phyloP scores from a whole-genome alignment of 2,329 filamentous ascomycete genomes.

The Microdochium bolleyi region DNA sequence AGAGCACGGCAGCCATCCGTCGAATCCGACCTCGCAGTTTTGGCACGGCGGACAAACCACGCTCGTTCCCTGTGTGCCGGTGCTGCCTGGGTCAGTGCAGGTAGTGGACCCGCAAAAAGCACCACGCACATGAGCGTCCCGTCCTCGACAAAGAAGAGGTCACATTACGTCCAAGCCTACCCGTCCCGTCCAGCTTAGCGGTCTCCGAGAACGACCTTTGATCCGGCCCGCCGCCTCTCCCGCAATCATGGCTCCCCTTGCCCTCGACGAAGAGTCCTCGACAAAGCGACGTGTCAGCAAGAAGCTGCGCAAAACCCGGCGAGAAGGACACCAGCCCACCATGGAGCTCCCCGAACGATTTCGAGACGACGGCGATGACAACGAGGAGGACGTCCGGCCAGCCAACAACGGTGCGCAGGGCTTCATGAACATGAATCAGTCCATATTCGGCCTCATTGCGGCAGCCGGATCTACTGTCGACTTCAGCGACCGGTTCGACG shows the following conservation, averaged over 20 bases:
- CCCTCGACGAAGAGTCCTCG: constrained; percentile 21
- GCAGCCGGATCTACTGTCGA: constrained; percentile 77
- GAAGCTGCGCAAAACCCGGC: constrained; percentile 36
- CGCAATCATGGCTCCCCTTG: constrained; percentile 14
- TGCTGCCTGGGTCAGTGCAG: neutral
- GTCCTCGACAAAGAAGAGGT: neutral
- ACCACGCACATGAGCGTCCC: neutral
- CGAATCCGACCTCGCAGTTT: too few relatives aligned
- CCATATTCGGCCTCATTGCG: constrained; percentile 86
- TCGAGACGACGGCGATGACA: constrained; percentile 37
- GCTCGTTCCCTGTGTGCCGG: neutral
- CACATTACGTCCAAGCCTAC: neutral
- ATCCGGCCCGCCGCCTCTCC: neutral
- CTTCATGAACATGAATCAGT: constrained; percentile 81
- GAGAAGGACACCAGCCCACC: constrained; percentile 27
- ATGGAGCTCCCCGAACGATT: constrained; percentile 48
- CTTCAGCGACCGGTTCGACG: constrained; percentile 75
- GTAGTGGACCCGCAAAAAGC: neutral
- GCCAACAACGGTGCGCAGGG: constrained; percentile 36
- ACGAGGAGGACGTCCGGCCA: constrained; percentile 38
- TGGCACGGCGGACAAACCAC: neutral
- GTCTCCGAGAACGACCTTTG: neutral
- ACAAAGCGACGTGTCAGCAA: constrained; percentile 28
- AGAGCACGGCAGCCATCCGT: too few relatives aligned
- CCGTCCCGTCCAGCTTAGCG: neutral